These are phyloP conservation scores for Liquidambar formosana DNA, from an alignment of 164 flowering plant species.

Conservation along the genomic window DNA sequence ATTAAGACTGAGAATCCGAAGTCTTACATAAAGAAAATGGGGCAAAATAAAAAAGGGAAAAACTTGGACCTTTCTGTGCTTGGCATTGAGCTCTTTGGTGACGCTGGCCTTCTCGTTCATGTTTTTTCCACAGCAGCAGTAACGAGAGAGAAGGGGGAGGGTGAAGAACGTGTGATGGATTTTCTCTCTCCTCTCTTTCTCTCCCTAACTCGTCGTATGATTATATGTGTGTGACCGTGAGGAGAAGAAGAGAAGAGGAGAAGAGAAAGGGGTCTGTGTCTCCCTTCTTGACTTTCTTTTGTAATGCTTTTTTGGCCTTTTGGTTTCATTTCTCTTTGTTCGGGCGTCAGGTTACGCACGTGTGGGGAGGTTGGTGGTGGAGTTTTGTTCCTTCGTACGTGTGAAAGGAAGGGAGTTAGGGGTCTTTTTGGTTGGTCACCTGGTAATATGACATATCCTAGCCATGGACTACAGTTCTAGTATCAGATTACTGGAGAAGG, in stretches of 20 bases:
- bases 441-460: too few species aligned
- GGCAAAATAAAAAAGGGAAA: neutral
- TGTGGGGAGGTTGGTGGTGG: too few species aligned
- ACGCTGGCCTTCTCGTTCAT: slow-evolving; percentile 73
- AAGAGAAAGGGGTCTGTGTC: neutral
- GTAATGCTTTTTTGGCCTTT: neutral
- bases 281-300: neutral
- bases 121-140: neutral
- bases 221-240: slow-evolving; percentile 2
- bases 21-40: too few species aligned
- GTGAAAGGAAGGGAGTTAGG: too few species aligned
- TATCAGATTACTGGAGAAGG: too few species aligned
- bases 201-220: slow-evolving; percentile 9
- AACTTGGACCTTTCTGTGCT: slow-evolving; percentile 59
- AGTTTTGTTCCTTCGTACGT: too few species aligned
- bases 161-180: neutral
- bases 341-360: too few species aligned
- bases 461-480: too few species aligned
- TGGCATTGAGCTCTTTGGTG: slow-evolving; percentile 63
- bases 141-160: slow-evolving; percentile 13
- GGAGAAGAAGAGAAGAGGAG: too few species aligned
- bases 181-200: slow-evolving; percentile 6
- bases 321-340: too few species aligned
- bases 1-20: neutral
- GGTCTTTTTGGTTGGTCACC: too few species aligned